Base-by-base conservation (phyloP, 2,329 filamentous ascomycete species). In the Macrophomina phaseolina region DNA sequence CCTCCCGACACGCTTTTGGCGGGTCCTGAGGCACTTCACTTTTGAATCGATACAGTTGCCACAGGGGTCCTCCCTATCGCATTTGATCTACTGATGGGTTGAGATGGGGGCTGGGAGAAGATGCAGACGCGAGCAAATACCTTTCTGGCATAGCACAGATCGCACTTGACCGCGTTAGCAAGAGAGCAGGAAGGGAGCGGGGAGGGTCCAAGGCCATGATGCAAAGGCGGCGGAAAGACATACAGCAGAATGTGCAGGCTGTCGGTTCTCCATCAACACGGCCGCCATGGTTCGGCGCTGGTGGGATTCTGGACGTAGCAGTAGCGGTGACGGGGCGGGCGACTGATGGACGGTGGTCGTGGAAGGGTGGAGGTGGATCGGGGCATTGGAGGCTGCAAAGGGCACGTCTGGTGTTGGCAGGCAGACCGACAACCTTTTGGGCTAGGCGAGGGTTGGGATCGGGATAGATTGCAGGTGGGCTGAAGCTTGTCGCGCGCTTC, bases 41-140 rank as follows among this genome's bases (percentile, higher is more conserved):
- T 73, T 73, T 8, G 72, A 69, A 36, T 61, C 65, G 55, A 71
- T 52, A 52, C 76, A 77, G 48, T 74, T 76, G 34, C 69, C 69
- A 53, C 76, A 77, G 40, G 76, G 76, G 18, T 76, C 73, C 53
- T 76, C 71, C 30, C 76, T 73, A 66, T 77, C 72, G 51, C 76
- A 77, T 68, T 76, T 77, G 34, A 77, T 74, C 75, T 77, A 36
- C n/a, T 30, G 18, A 23, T 34, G 9, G n/a, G 2, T 53, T 66
- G n/a, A 60, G 64, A 66, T 7, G 30, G 14, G 14, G 30, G 36
- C 18, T 23, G n/a, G 14, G 4, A 30, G 36, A 34, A 5, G n/a
- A 18, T 18, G 7, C 16, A 38, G 40, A 46, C 4, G 42, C 48
- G 46, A 6, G 7, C 18, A 16, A 23, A 18, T 65, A 66, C 64